Base-by-base conservation (phyloP, 202 grass and related monocot species). In the Cymbopogon flexuosus region DNA sequence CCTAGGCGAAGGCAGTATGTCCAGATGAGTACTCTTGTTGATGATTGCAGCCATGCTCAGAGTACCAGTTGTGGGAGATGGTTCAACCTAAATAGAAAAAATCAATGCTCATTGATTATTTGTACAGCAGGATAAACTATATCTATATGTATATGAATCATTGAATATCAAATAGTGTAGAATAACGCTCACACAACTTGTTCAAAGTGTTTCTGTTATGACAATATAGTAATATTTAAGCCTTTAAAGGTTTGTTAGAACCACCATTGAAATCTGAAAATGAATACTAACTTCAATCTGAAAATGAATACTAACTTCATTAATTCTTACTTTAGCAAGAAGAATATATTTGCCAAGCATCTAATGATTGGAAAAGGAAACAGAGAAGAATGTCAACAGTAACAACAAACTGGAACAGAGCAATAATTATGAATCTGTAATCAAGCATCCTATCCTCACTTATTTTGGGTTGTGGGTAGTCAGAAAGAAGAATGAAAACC, bases 1-100 rank as follows among this genome's bases (percentile, higher is more conserved):
- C 69, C 86, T 87, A 76, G 88, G 85, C 0, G 88, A 98, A 87
- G 90, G 63, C 58, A 87, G 71, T 59, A 84, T 81, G 31, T 85
- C 87, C 6, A 33, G 45, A 69, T 74, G 67, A 67, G 87, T 74
- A 4, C 78, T 90, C 90, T 91, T 96, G 73, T 84, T 75, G 71
- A 88, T 88, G 23, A 93, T 80, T 16, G 81, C 82, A 68, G 89
- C 54, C 87, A 90, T 90, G 76, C 72, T 88, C 57, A 98, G 65
- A 64, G 87, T 91, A 79, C 92, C 96, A 85, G 96, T 99, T 16
- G 96, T 99, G 15, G 96, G 92, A 66, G 96, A 99, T 14, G 90
- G 96, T 75, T 96, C 92, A 88, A 88, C 88, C 96, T 96, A 83
- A 82, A 93, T 43, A 85, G 15, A 85, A 58, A 58, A 22, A 80